Base-by-base conservation (phyloP, 805 yeast genomes). In the Sugiyamaella qingdaonensis region DNA sequence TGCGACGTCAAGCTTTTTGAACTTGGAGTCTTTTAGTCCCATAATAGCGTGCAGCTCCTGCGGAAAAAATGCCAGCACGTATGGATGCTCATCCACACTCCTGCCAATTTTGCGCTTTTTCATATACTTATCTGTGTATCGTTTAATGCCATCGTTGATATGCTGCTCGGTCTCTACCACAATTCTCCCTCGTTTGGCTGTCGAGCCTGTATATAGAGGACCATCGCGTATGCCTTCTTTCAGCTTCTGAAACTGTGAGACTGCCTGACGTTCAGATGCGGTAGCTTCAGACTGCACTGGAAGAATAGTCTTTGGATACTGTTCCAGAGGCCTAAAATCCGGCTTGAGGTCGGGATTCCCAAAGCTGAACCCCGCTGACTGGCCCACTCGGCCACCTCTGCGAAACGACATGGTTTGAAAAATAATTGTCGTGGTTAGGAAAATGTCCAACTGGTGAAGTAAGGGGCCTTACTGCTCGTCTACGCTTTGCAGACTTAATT, bases 41-140 rank as follows among this genome's bases (percentile, higher is more conserved):
- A 88, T 84, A 7, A 84, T 86, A 16, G 76, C 70, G 59, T 85
- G 83, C 52, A 91, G 71, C 65, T 91, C 97, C 14, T 74, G 77
- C 0, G 97, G 97, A 64, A 89, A 86, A 58, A 87, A 76, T 51
- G 79, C 81, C 8, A 81, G 62, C 10, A 53, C 54, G 65, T 84
- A 88, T 1, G 95, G 95, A 69, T 86, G 90, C 50, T 86, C 90
- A 56, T 83, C 85, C 8, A 85, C 78, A 1, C 91, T 82, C 49
- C 84, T 77, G 1, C 89, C 88, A 13, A 84, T 78, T 62, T 79
- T 81, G 52, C 87, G 78, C 61, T 81, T 82, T 65, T 85, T 85
- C 58, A 84, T 73, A 68, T 87, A 91, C 65, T 76, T 77, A 68
- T 91, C 97, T 2, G 95, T 82, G 65, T 88, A 88, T 61, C 97